Conservation (phyloP, 306 rosid genomes). For the Abrus precatorius region DNA sequence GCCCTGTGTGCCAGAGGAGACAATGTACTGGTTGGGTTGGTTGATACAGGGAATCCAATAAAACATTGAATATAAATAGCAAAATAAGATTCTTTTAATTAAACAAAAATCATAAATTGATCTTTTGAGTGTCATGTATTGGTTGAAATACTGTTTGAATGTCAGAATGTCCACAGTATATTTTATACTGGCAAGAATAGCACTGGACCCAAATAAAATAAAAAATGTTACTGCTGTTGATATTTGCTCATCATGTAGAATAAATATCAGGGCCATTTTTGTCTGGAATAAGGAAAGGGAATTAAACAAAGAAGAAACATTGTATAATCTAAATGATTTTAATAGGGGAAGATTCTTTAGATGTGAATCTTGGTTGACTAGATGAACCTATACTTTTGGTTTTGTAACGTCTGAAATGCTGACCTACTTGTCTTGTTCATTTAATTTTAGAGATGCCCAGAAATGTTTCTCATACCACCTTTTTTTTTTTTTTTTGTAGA, state of each 20-base stretch:
- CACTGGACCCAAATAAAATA: constrained; percentile 2
- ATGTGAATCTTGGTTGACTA: constrained; percentile 34
- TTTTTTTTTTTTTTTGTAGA: constrained; percentile 56
- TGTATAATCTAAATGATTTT: constrained; percentile 38
- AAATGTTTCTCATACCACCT: constrained; percentile 14
- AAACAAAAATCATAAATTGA: not conserved
- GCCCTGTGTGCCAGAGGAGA: constrained; percentile 1
- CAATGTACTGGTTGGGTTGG: not conserved
- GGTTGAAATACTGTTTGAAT: constrained; percentile 27
- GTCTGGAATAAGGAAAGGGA: constrained; percentile 1
- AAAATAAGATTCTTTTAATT: constrained; percentile 24
- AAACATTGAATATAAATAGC: constrained; percentile 14
- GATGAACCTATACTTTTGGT: constrained; percentile 22
- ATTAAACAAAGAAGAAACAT: constrained; percentile 12
- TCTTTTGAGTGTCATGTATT: constrained; percentile 15
- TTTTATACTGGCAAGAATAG: not conserved
- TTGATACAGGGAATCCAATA: not conserved
- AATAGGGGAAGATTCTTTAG: constrained; percentile 19
- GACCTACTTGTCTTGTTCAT: constrained; percentile 23
- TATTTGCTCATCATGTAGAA: constrained; percentile 16
- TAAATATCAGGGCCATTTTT: constrained; percentile 12
- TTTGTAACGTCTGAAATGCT: constrained; percentile 24
- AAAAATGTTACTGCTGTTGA: constrained; percentile 1
- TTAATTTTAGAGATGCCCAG: constrained; percentile 23
- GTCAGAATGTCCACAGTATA: not conserved